Evolutionary conservation across 108 stramenopile genomes (phyloP), one percentile per base, ranked within the genome.

Genomic region (Cyclotella distinguenda): DNA sequence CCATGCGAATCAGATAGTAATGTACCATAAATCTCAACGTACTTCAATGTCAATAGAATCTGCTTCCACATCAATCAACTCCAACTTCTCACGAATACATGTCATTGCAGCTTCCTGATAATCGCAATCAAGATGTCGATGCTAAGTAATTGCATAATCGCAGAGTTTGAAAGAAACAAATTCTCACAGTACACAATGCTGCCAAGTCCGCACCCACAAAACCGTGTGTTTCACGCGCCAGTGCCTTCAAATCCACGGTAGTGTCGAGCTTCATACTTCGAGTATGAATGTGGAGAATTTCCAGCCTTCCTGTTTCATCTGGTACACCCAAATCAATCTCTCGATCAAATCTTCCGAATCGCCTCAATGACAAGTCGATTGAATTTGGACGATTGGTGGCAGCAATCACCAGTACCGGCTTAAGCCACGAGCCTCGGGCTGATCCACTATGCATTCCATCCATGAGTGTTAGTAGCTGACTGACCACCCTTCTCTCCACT

Each of bases 181-280:
- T n/a, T n/a, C n/a, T n/a, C n/a, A n/a, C n/a, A 76, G 90, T 91
- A 73, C 93, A 94, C 12, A 97, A 81, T 60, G 92, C 92, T 34
- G 90, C 86, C 57, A 97, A 62, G 76, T 97, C 96, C 11, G 96
- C 93, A 40, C 96, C 96, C n/a, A 95, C 91, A 74, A 88, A 95
- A 54, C 93, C 93, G 68, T 95, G 90, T 25, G 87, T 89, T 30
- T 80, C 77, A 27, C 84, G 77, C 2, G 91, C 87, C 25, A 97
- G 48, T 36, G 67, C 49, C 23, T 92, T 90, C 63, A 97, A 58
- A 63, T 95, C 89, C 18, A 97, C 93, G 59, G 89, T 84, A 9
- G 79, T 67, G 13, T 78, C 90, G 12, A 95, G 76, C 47, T 86
- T 71, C 83, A 92, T 90, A 67, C 91, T 91, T 23, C 95, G 77